Conservation (phyloP, 2,329 filamentous ascomycete species). For the Pseudocercospora cruenta region DNA sequence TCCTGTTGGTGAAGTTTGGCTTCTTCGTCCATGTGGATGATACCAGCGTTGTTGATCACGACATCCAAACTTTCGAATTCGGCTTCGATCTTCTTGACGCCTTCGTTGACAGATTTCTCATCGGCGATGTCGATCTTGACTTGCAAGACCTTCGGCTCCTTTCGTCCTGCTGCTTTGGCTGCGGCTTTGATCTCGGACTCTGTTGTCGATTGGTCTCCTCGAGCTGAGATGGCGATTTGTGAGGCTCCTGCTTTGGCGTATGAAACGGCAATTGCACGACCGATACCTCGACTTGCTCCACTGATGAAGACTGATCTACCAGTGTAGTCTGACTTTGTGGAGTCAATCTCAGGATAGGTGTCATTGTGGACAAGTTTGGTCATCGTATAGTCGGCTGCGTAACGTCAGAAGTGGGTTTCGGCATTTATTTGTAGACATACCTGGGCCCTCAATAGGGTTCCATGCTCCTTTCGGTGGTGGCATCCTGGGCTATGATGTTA, state of each 20-base stretch:
- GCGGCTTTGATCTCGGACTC: constrained; percentile 43
- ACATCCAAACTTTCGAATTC: constrained; percentile 42
- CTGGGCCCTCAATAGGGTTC: constrained; percentile 28
- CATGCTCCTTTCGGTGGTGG: constrained; percentile 26
- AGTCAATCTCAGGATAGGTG: constrained; percentile 58
- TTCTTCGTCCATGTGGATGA: constrained; percentile 14
- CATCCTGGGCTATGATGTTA: constrained; percentile 7
- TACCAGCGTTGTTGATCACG: constrained; percentile 45
- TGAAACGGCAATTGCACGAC: constrained; percentile 56
- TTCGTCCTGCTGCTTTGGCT: constrained; percentile 39
- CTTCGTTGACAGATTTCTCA: constrained; percentile 41
- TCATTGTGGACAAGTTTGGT: constrained; percentile 34
- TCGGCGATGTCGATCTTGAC: constrained; percentile 51
- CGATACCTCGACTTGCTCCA: constrained; percentile 47
- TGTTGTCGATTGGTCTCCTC: constrained; percentile 51
- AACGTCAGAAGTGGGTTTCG: not conserved
- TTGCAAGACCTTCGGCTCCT: constrained; percentile 46
- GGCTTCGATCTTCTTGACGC: constrained; percentile 39
- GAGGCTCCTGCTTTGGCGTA: constrained; percentile 60
- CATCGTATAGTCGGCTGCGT: constrained; percentile 30
- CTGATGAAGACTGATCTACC: constrained; percentile 57
- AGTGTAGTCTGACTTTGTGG: constrained; percentile 36
- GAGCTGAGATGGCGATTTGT: constrained; percentile 58
- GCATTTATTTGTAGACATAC: constrained; percentile 3
- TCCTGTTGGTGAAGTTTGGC: constrained; percentile 29